phyloP scores from a whole-genome alignment of 1,284 basidiomycete genomes.

The Ustilago hordei region DNA sequence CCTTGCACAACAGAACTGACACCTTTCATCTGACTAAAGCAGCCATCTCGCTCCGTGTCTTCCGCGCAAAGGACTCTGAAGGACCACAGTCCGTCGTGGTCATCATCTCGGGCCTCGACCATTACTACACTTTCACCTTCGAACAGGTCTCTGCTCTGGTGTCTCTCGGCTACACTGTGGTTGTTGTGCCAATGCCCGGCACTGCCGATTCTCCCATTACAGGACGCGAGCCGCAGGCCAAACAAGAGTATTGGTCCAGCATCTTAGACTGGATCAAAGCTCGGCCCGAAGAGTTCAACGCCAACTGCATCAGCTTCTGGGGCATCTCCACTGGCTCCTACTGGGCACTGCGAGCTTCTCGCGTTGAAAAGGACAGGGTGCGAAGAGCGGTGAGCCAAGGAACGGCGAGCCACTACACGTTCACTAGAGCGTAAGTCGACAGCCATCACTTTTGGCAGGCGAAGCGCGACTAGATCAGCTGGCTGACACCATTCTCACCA shows the following conservation, averaged over 20 bases:
- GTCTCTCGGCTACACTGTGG: conserved; percentile 18
- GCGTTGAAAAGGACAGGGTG: conserved; percentile 23
- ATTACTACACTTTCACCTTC: conserved; percentile 42
- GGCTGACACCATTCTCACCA: not conserved
- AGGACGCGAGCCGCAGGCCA: conserved; percentile 16
- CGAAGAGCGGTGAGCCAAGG: conserved; percentile 40
- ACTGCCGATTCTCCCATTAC: conserved; percentile 50
- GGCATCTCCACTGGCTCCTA: conserved; percentile 48
- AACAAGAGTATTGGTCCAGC: conserved; percentile 29
- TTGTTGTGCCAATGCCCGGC: conserved; percentile 41
- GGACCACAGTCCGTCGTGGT: conserved; percentile 31
- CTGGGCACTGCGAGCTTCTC: conserved; percentile 39
- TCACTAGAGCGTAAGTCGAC: conserved; percentile 33
- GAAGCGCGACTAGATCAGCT: not conserved
- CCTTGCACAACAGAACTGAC: too few species aligned
- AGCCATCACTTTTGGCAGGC: not conserved
- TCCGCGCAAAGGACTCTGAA: conserved; percentile 15
- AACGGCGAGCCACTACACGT: conserved; percentile 47
- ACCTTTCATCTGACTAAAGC: too few species aligned
- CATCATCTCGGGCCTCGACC: conserved; percentile 49
- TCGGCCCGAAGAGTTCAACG: conserved; percentile 15
- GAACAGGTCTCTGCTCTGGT: conserved; percentile 20
- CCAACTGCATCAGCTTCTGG: conserved; percentile 39
- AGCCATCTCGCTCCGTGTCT: conserved; percentile 33
- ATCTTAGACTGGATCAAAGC: conserved; percentile 46